Conservation (phyloP, 768 basidiomycete genomes). For the Pulveroboletus sp. region DNA sequence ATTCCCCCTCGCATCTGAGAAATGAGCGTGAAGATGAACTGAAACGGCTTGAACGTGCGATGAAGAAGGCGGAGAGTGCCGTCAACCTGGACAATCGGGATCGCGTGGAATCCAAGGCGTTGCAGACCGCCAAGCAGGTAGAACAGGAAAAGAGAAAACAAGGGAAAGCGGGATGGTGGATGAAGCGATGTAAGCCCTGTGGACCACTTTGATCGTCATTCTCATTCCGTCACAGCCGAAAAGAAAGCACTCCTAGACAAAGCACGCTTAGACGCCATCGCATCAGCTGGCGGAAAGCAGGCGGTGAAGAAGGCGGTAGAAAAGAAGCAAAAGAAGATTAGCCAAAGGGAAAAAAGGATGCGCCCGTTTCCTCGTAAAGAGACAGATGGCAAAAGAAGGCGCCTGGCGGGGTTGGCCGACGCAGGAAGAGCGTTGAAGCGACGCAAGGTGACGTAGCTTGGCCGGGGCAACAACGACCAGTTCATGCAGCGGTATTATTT, state of each 20-base stretch:
- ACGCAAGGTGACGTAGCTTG: slow-evolving; percentile 16
- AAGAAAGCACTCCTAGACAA: slow-evolving; percentile 71
- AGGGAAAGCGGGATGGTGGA: slow-evolving; percentile 82
- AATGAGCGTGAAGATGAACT: slow-evolving; percentile 68
- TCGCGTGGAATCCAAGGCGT: slow-evolving; percentile 65
- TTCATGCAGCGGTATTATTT: slow-evolving; percentile 23
- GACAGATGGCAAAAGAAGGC: slow-evolving; percentile 12
- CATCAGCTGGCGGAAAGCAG: slow-evolving; percentile 68
- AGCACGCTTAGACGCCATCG: slow-evolving; percentile 78
- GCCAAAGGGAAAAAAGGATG: slow-evolving; percentile 86
- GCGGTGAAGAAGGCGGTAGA: slow-evolving; percentile 88
- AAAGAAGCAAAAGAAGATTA: slow-evolving; percentile 84
- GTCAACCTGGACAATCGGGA: slow-evolving; percentile 73
- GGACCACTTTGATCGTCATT: neutral
- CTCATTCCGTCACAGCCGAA: slow-evolving; percentile 51
- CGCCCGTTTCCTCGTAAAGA: slow-evolving; percentile 55
- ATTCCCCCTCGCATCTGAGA: slow-evolving; percentile 59
- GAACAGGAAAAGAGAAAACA: slow-evolving; percentile 59
- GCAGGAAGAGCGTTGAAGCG: slow-evolving; percentile 18
- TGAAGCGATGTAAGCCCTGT: slow-evolving; percentile 69
- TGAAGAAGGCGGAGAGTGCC: slow-evolving; percentile 74
- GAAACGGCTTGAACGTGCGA: slow-evolving; percentile 61
- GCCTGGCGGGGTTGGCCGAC: slow-evolving; percentile 12
- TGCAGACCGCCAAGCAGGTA: slow-evolving; percentile 44
- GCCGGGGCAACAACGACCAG: too few relatives aligned